A percentile compares a stretch with the other conserved stretches of the same genome.
Conservation (phyloP, 192 early-diverging fungal species). For the Podila horticola region DNA sequence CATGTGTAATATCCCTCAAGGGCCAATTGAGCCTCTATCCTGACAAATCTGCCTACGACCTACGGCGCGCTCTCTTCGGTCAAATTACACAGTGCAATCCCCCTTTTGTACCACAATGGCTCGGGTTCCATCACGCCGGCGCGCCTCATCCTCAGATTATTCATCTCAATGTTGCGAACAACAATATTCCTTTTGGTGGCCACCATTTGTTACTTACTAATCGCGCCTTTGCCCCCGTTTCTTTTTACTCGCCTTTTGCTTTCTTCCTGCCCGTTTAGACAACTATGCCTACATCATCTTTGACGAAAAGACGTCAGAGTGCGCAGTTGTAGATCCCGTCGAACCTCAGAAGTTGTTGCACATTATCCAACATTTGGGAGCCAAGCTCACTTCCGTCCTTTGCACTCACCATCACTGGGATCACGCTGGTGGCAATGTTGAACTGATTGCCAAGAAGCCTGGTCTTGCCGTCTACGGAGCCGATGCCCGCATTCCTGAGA, state of each 20-base stretch:
- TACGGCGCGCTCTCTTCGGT: too few relatives aligned
- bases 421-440: slow-evolving; percentile 84
- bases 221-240: too few relatives aligned
- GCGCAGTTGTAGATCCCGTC: slow-evolving; percentile 89
- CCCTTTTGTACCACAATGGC: too few relatives aligned
- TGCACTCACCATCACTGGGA: slow-evolving; percentile 94
- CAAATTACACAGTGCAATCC: too few relatives aligned
- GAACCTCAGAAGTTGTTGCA: slow-evolving; percentile 77
- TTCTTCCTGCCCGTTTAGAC: slow-evolving; percentile 51
- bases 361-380: slow-evolving; percentile 60
- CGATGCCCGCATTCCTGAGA: slow-evolving; percentile 85
- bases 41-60: too few relatives aligned
- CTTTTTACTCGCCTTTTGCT: neutral
- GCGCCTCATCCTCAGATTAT: too few relatives aligned
- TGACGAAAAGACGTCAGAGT: slow-evolving; percentile 72
- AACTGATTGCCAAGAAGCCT: slow-evolving; percentile 63
- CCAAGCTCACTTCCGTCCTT: slow-evolving; percentile 68
- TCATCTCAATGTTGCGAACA: too few relatives aligned
- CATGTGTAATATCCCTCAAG: too few relatives aligned
- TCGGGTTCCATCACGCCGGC: too few relatives aligned
- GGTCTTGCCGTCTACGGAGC: slow-evolving; percentile 83
- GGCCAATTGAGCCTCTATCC: too few relatives aligned
- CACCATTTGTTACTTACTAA: too few relatives aligned
- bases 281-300: slow-evolving; percentile 90
- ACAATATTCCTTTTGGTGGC: too few relatives aligned